Percentiles rank a stretch among this genome's conserved stretches.
These are phyloP conservation scores for Cercospora janseana DNA, from an alignment of 2,329 filamentous ascomycete species.

Conservation along the genomic window DNA sequence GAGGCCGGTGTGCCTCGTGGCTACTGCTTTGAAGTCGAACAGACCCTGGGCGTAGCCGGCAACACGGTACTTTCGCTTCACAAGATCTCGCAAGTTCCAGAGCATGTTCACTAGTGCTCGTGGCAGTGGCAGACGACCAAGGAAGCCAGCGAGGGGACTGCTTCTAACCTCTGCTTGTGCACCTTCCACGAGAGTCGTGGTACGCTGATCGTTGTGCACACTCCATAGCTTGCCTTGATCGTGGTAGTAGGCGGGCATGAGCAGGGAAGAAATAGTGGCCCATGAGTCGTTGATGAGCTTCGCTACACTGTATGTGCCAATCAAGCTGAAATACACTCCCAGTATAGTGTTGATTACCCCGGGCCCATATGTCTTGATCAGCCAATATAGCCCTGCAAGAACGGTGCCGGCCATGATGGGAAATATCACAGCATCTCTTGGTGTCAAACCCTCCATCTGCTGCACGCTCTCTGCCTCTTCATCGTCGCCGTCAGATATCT, in stretches of 20 bases:
- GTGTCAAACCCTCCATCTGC: slow-evolving; percentile 66
- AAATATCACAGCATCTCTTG: slow-evolving; percentile 79
- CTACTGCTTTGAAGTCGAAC: slow-evolving; percentile 48
- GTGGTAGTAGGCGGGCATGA: slow-evolving; percentile 72
- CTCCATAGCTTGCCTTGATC: slow-evolving; percentile 52
- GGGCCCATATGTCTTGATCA: slow-evolving; percentile 87
- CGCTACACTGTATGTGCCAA: slow-evolving; percentile 74
- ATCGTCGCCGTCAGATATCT: slow-evolving; percentile 44
- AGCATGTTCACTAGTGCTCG: slow-evolving; percentile 37
- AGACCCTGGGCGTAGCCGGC: slow-evolving; percentile 51
- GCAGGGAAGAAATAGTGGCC: slow-evolving; percentile 61
- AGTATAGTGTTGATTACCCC: slow-evolving; percentile 78
- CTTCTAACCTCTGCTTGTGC: slow-evolving; percentile 23
- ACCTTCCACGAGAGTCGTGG: slow-evolving; percentile 29
- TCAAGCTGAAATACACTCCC: slow-evolving; percentile 75
- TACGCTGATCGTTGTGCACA: slow-evolving; percentile 39
- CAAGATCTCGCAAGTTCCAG: slow-evolving; percentile 52
- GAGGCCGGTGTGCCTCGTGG: slow-evolving; percentile 55
- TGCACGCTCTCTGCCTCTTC: slow-evolving; percentile 55
- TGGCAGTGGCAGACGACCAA: slow-evolving; percentile 51
- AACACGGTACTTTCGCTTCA: slow-evolving; percentile 53
- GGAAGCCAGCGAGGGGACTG: slow-evolving; percentile 54
- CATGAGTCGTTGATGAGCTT: slow-evolving; percentile 72
- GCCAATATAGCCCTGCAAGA: slow-evolving; percentile 75
- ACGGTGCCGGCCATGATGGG: slow-evolving; percentile 72